These are phyloP conservation scores for Gnaphalium uliginosum DNA, from an alignment of 129 eudicot genomes.

Conservation along the genomic window DNA sequence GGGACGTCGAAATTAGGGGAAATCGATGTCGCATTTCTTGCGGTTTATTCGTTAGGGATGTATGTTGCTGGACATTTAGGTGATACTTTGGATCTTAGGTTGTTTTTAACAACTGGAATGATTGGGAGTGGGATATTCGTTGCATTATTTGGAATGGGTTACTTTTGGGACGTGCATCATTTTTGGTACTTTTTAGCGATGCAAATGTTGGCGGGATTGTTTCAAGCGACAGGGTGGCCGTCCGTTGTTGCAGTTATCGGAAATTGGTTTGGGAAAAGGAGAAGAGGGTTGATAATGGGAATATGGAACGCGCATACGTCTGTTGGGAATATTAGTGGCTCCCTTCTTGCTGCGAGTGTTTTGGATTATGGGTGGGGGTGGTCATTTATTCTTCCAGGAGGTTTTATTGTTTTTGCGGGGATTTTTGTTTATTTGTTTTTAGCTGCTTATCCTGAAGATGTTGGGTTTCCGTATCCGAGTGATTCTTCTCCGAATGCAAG, in stretches of 20 bases:
- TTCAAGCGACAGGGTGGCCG: conserved; percentile 98
- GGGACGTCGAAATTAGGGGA: conserved; percentile 78
- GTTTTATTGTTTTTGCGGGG: conserved; percentile 61
- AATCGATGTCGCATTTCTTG: conserved; percentile 84
- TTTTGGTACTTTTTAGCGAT: conserved; percentile 68
- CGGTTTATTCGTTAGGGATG: conserved; percentile 85
- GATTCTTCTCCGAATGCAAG: conserved; percentile 28
- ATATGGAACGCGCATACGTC: conserved; percentile 97
- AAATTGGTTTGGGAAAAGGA: conserved; percentile 89
- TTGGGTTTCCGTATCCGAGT: conserved; percentile 54
- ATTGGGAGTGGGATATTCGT: conserved; percentile 85
- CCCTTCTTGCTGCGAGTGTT: conserved; percentile 87
- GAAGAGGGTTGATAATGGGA: conserved; percentile 94
- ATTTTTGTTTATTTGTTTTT: conserved; percentile 67
- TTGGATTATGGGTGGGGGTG: conserved; percentile 96
- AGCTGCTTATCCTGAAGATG: conserved; percentile 93
- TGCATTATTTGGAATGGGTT: conserved; percentile 82
- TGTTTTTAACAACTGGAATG: conserved; percentile 84
- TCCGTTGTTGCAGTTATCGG: conserved; percentile 94
- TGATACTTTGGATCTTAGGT: conserved; percentile 68
- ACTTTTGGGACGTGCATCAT: conserved; percentile 64
- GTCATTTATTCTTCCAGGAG: conserved; percentile 83
- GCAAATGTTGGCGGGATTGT: conserved; percentile 97
- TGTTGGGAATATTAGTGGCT: conserved; percentile 80
- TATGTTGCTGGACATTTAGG: conserved; percentile 89